Percentiles rank a stretch among this genome's conserved stretches.
These are phyloP conservation scores for Ilyonectria robusta DNA, from an alignment of 2,329 filamentous ascomycete genomes.

Conservation along the genomic window DNA sequence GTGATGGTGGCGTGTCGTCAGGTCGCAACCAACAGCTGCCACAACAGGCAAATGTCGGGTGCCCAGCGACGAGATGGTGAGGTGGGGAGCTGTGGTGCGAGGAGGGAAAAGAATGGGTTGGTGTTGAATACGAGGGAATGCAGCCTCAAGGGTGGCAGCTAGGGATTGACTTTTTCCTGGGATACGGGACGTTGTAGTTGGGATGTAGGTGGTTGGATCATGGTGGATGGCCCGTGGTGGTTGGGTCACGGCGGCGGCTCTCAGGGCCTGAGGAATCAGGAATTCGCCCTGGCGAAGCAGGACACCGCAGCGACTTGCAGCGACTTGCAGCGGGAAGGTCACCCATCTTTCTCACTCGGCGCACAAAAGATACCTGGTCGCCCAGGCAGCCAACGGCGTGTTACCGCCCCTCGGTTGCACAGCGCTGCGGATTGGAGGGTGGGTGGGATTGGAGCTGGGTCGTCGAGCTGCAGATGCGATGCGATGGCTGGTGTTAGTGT, in stretches of 20 bases:
- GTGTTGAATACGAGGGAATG: conserved; percentile 47
- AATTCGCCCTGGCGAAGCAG: neutral
- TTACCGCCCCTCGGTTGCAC: conserved; percentile 25
- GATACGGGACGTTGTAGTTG: conserved; percentile 8
- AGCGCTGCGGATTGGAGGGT: conserved; percentile 13
- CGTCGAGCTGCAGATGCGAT: conserved; percentile 2
- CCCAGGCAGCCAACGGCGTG: conserved; percentile 18
- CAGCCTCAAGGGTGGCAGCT: conserved; percentile 31
- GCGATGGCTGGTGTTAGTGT: conserved; percentile 5
- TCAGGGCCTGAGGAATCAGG: conserved; percentile 7
- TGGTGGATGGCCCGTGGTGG: neutral
- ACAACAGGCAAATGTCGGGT: conserved; percentile 21
- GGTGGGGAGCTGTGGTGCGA: neutral
- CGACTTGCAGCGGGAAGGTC: neutral
- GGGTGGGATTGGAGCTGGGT: conserved; percentile 8
- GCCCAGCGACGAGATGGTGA: conserved; percentile 1
- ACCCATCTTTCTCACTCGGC: neutral
- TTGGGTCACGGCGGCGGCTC: neutral
- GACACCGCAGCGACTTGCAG: neutral
- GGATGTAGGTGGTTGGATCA: neutral
- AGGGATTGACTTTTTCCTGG: conserved; percentile 26
- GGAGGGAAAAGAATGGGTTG: conserved; percentile 21
- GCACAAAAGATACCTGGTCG: conserved; percentile 9
- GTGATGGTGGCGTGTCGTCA: conserved; percentile 1
- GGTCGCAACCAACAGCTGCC: conserved; percentile 3